These are phyloP conservation scores for Verticillium tricorpus DNA, from an alignment of 2,329 filamentous ascomycete genomes.

Conservation along the genomic window DNA sequence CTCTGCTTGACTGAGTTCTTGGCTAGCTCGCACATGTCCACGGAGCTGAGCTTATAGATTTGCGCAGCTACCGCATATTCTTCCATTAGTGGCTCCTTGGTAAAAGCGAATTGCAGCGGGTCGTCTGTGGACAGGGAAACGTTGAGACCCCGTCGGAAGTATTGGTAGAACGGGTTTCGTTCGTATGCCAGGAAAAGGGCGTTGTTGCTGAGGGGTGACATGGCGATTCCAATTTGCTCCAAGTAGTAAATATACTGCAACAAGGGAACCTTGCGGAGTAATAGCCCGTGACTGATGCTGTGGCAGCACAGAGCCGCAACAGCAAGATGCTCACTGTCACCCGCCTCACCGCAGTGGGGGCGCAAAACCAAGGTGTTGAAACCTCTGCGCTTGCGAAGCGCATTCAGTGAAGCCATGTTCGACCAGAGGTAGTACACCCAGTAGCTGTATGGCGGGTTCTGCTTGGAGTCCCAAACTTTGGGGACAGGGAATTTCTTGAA, in stretches of 20 bases:
- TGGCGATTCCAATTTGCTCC: conserved; percentile 96
- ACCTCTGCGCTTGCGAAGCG: conserved; percentile 82
- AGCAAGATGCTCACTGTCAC: conserved; percentile 92
- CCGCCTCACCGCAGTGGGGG: conserved; percentile 94
- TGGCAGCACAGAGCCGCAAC: conserved; percentile 89
- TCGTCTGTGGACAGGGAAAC: conserved; percentile 96
- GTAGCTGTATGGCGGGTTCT: conserved; percentile 98
- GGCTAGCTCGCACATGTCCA: conserved; percentile 97
- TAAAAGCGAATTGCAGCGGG: conserved; percentile 95
- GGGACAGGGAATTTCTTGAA: conserved; percentile 94
- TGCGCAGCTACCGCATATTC: conserved; percentile 97
- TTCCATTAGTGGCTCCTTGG: conserved; percentile 95
- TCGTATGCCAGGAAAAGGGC: conserved; percentile 95
- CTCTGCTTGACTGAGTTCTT: conserved; percentile 95
- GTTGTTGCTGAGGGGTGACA: conserved; percentile 99
- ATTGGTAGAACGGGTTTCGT: conserved; percentile 91
- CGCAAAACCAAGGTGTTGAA: conserved; percentile 95
- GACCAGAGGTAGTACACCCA: conserved; percentile 98
- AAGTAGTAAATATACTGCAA: conserved; percentile 97
- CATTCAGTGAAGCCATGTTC: conserved; percentile 89
- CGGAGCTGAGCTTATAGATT: conserved; percentile 94
- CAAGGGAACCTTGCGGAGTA: conserved; percentile 89
- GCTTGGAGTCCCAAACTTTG: conserved; percentile 80
- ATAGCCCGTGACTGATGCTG: conserved; percentile 91
- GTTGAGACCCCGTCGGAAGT: conserved; percentile 92